Conservation (phyloP, 805 yeast species). For the Myxozyma neglecta region DNA sequence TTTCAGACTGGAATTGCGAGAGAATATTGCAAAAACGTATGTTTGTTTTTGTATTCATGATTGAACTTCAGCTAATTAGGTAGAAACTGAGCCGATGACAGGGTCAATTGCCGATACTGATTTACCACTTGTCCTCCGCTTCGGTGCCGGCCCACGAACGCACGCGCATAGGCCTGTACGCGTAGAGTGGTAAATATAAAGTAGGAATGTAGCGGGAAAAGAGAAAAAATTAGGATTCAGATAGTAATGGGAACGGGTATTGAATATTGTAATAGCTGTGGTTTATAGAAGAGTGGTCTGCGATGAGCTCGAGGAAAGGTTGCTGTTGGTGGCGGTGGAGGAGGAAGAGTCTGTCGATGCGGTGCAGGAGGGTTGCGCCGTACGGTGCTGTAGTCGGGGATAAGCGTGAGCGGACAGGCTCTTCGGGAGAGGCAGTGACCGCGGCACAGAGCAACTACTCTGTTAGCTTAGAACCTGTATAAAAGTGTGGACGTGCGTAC, state of each 20-base stretch:
- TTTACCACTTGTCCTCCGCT: conserved; percentile 17
- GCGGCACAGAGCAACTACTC: too few species aligned
- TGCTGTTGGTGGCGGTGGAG: too few species aligned
- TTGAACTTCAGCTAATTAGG: not conserved
- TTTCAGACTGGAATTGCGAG: conserved; percentile 20
- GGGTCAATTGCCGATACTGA: conserved; percentile 19
- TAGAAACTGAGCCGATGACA: conserved; percentile 9
- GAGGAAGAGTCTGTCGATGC: too few species aligned
- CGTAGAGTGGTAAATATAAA: conserved; percentile 5
- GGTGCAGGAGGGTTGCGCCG: too few species aligned
- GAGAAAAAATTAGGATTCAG: not conserved
- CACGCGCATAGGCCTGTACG: conserved; percentile 7
- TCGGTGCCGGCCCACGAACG: not conserved
- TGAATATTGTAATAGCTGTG: too few species aligned
- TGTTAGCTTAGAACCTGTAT: too few species aligned
- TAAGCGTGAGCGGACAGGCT: too few species aligned
- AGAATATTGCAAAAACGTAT: not conserved
- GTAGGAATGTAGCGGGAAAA: not conserved
- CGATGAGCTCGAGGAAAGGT: not conserved
- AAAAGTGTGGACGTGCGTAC: too few species aligned
- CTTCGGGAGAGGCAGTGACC: too few species aligned
- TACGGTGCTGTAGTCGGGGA: too few species aligned
- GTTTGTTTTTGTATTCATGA: not conserved
- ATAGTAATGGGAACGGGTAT: too few species aligned
- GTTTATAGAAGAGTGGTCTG: not conserved